Conservation (phyloP, 2,329 filamentous ascomycete genomes). For the Emmonsiellopsis sp. region DNA sequence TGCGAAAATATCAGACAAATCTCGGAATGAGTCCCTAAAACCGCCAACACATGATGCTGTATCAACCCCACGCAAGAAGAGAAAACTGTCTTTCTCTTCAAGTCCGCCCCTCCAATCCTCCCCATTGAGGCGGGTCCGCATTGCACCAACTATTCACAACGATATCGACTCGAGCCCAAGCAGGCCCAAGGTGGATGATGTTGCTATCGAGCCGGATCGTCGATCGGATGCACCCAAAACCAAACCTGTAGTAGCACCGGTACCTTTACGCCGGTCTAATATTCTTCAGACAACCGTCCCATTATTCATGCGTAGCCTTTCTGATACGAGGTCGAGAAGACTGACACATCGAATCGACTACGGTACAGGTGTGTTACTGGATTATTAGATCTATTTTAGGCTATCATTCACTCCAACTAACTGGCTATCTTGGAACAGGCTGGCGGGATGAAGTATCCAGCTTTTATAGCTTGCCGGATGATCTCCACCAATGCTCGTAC, state of each 20-base stretch:
- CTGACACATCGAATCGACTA: conserved; percentile 26
- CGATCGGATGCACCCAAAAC: conserved; percentile 12
- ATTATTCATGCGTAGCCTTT: conserved; percentile 30
- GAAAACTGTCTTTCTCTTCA: conserved; percentile 37
- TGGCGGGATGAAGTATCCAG: conserved; percentile 51
- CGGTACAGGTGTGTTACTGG: conserved; percentile 25
- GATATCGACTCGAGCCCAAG: conserved; percentile 12
- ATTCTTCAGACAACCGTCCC: conserved; percentile 27
- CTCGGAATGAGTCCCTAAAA: conserved; percentile 17
- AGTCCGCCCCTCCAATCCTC: conserved; percentile 42
- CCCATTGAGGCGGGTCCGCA: conserved; percentile 34
- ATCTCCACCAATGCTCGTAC: conserved; percentile 41
- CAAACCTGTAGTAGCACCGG: conserved; percentile 10
- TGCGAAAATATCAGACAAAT: conserved; percentile 26
- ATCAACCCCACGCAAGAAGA: conserved; percentile 34
- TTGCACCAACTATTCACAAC: conserved; percentile 21
- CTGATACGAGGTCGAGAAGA: conserved; percentile 20
- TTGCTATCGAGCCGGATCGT: conserved; percentile 14
- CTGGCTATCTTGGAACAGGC: conserved; percentile 22
- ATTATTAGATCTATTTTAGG: neutral
- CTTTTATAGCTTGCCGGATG: conserved; percentile 50
- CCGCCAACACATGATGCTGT: conserved; percentile 21
- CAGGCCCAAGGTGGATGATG: conserved; percentile 16
- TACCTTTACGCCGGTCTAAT: conserved; percentile 27
- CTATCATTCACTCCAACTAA: conserved; percentile 1